Evolutionary conservation across 2,329 filamentous ascomycete genomes (phyloP), one percentile per base, ranked within the genome.

Genomic region (Domatiomyces catenatus): DNA sequence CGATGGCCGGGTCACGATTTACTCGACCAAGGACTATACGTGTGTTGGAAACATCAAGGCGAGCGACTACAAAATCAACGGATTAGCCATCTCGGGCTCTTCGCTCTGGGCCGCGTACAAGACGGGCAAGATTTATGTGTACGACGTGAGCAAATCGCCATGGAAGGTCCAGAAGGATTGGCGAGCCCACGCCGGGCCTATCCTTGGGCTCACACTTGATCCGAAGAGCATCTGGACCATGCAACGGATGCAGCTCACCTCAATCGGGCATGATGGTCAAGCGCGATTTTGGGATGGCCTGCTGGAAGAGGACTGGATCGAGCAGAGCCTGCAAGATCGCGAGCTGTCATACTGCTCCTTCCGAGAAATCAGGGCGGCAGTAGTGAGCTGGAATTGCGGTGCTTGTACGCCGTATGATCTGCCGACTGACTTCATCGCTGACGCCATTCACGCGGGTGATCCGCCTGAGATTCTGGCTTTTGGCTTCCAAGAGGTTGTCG

Each of bases 401-500:
- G 92, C 92, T n/a, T 83, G 84, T 15, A 94, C 92, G n/a, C 92
- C 92, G 0, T 81, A 80, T 52, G 85, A 82, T 61, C 71, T 96
- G 32, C 77, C 84, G 50, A 77, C 78, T 8, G 74, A 75, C 44
- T 96, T 96, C 65, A 84, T 96, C 61, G 80, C 81, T 56, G 80
- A 90, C 51, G 75, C 94, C 15, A 72, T 98, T 22, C 77, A 82
- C 56, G 78, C 77, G n/a, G 81, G 84, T 54, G 77, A 83, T 42
- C 80, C 84, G 6, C 87, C 92, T 0, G 92, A 96, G 59, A 88
- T 98, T 47, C 69, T 96, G 2, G 79, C 96, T 0, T 98, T 98
- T 71, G 90, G 89, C 1, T 98, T 98, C 66, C 92, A 98, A 66
- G 92, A 98, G 67, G 75, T 98, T n/a, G 92, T 98, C 3, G 92